Evolutionary conservation across 208 protist species (phyloP), one percentile per base, ranked within the genome.

Genomic region (Trypanosomatidae sp.): DNA sequence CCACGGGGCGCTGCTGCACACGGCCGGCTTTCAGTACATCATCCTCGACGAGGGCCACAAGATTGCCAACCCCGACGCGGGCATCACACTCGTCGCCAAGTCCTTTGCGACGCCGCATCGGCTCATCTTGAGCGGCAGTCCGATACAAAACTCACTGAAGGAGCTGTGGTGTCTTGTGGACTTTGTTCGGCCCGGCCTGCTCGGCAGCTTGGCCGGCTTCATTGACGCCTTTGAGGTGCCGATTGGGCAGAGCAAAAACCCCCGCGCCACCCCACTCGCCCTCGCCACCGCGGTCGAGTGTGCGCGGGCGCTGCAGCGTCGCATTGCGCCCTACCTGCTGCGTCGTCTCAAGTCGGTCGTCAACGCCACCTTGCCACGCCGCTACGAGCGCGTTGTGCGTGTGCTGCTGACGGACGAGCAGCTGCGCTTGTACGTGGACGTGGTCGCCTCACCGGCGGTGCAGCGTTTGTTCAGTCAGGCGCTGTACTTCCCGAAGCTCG

Each of bases 141-240:
- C 96, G 2, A 97, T 99, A 24, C 97, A 99, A 59, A 99, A 99
- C 75, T 96, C 94, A 39, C 71, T 99, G 15, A 88, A 78, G 41
- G 98, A 99, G 71, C 71, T 99, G 30, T 99, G 97, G 97, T 98
- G 94, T 22, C 55, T 99, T 6, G 98, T 99, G 69, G 97, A 99
- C 64, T 99, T 99, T 80, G 85, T 98, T 8, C 88, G 78, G 33
- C 97, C 98, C 1, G 97, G 96, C 4, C 66, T 94, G 19, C 74
- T 99, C 0, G 96, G 26, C 42, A 88, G 83, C 18, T 53, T 96
- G 38, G 58, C 57, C 47, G 55, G 47, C 28, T 93, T 93, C 53
- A 66, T 69, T 20, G 63, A 75, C 16, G 79, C 83, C 44, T 94
- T 94, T 51, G 81, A 88, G 43, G 59, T 49, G 2, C 80, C 81